Percentiles rank a stretch among this genome's conserved stretches.
phyloP scores from a whole-genome alignment of 2,329 filamentous ascomycete genomes.

The Colletotrichum tropicicola region DNA sequence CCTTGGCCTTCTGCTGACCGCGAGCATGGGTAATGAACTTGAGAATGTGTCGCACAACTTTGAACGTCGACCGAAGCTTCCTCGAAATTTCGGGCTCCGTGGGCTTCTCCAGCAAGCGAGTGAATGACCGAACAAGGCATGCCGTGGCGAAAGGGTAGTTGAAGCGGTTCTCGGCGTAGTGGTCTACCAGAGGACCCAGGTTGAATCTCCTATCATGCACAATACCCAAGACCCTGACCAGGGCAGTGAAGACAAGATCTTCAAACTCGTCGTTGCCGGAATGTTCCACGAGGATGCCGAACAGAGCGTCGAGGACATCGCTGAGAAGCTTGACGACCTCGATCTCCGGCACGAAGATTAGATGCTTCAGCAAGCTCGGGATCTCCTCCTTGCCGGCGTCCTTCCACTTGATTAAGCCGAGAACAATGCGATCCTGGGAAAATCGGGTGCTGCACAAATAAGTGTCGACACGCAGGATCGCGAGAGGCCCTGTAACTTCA shows the following conservation, averaged over 20 bases:
- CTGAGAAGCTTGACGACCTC: slow-evolving; percentile 95
- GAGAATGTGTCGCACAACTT: slow-evolving; percentile 91
- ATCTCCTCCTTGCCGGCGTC: slow-evolving; percentile 78
- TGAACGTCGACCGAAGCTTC: slow-evolving; percentile 89
- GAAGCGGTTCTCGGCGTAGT: slow-evolving; percentile 88
- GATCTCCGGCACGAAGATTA: slow-evolving; percentile 95
- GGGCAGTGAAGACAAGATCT: slow-evolving; percentile 88
- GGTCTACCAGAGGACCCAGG: slow-evolving; percentile 86
- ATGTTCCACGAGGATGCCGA: slow-evolving; percentile 89
- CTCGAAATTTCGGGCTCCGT: slow-evolving; percentile 85
- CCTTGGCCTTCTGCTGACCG: slow-evolving; percentile 87
- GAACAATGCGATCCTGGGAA: slow-evolving; percentile 88
- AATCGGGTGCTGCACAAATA: slow-evolving; percentile 95
- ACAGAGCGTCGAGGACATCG: slow-evolving; percentile 90
- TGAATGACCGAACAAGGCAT: slow-evolving; percentile 87
- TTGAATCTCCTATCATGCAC: slow-evolving; percentile 96
- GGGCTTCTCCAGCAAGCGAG: slow-evolving; percentile 82
- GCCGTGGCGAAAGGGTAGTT: slow-evolving; percentile 93
- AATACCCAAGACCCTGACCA: slow-evolving; percentile 91
- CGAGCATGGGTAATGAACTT: slow-evolving; percentile 94
- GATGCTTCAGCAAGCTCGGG: slow-evolving; percentile 77
- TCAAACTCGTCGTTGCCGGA: slow-evolving; percentile 93
- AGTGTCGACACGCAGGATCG: slow-evolving; percentile 81
- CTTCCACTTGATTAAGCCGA: slow-evolving; percentile 88
- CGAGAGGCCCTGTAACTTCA: slow-evolving; percentile 82